phyloP scores from a whole-genome alignment of 306 rosid genomes.

The Spatholobus suberectus region DNA sequence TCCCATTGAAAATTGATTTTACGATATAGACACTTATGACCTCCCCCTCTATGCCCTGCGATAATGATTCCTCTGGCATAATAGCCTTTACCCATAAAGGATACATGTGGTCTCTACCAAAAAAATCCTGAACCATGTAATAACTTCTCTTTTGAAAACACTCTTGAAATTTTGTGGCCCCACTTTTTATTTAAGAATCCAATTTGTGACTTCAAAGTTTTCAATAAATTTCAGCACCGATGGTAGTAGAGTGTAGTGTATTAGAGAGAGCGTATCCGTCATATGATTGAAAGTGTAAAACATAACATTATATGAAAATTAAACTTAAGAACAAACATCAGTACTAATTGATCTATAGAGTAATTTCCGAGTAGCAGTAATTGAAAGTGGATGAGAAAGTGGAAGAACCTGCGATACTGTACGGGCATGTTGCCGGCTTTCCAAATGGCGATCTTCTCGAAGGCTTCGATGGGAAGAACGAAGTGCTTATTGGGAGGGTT shows the following conservation, averaged over 20 bases:
- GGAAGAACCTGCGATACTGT: conserved; percentile 77
- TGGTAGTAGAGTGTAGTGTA: too few species aligned
- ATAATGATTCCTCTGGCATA: too few species aligned
- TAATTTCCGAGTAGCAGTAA: background rate
- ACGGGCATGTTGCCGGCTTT: conserved; percentile 97
- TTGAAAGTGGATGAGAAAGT: background rate
- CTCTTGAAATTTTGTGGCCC: background rate
- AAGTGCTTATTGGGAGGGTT: conserved; percentile 90
- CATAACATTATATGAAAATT: background rate
- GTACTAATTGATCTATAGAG: background rate
- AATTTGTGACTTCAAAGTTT: too few species aligned
- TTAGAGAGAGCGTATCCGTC: too few species aligned
- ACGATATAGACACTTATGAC: too few species aligned
- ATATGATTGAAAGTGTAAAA: background rate
- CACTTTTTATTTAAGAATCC: too few species aligned
- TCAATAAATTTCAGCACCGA: too few species aligned
- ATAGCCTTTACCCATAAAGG: too few species aligned
- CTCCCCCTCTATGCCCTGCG: too few species aligned
- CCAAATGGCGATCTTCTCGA: conserved; percentile 98
- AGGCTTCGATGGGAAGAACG: conserved; percentile 89
- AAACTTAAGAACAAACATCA: background rate
- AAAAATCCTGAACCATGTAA: too few species aligned
- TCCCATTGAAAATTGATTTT: too few species aligned
- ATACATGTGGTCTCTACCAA: too few species aligned
- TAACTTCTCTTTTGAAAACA: background rate